Base-by-base conservation (phyloP, 352 stramenopile species). In the Phytophthora sp. region DNA sequence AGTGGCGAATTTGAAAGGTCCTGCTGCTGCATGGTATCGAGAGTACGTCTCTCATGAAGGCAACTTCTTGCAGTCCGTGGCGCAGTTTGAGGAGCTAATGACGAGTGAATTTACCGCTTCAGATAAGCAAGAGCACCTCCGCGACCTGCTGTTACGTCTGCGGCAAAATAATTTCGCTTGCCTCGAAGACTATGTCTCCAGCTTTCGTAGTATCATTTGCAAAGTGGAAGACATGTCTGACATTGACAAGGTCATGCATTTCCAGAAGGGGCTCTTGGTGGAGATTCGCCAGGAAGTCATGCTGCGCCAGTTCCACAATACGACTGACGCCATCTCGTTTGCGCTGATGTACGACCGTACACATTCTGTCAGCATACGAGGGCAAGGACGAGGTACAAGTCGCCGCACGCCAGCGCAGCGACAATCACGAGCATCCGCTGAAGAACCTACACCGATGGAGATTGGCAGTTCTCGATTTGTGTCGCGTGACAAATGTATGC, bases 201-300 rank as follows among this genome's bases (percentile, higher is more conserved):
- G 18, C 2, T 60, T 60, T 9, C 2, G 30, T 8, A 7, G 23
- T 23, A 60, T 60, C 9, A 52, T 60, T 30, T 51, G 52, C 23
- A 60, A 60, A 15, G 30, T n/a, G n/a, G n/a, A n/a, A n/a, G n/a
- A n/a, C n/a, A n/a, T n/a, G n/a, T n/a, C n/a, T n/a, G n/a, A n/a
- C 52, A 7, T 18, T 45, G 41, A 60, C 30, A 60, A 60, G 8
- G 52, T 46, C 2, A 60, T 60, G 30, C 39, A 52, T 20, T 60
- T 60, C n/a, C 52, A 60, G 52, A 60, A 43, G 20, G 28, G 52
- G 0, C 12, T 60, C 13, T 0, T 60, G 11, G n/a, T 13, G 0
- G 52, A 52, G 1, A 60, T 60, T 20, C 13, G 30, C 1, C 41
- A 60, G 45, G 41, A 52, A 15, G 39, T 60, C 8, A 60, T 45